Evolutionary conservation across 768 basidiomycete genomes (phyloP).

Genomic region (Hericium erinaceus): DNA sequence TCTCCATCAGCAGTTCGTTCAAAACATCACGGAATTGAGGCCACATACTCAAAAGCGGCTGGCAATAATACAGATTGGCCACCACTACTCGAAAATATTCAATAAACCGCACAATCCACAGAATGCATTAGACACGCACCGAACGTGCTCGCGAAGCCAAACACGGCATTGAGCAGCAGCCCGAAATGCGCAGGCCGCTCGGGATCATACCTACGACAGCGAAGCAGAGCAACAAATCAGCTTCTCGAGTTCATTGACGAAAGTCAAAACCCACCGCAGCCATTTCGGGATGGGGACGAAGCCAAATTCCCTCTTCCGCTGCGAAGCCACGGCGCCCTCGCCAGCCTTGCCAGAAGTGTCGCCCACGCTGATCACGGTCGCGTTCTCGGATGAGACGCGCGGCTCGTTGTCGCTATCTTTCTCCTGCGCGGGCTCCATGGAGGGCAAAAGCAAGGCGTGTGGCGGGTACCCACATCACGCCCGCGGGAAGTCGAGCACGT

Average conservation of each 20-base stretch:
- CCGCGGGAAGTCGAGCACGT: no score
- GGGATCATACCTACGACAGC: constrained; percentile 28
- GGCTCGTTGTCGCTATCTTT: no score
- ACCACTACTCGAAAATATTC: constrained; percentile 36
- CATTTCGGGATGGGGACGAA: constrained; percentile 37
- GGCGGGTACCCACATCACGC: no score
- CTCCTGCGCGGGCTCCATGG: no score
- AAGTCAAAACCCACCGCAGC: constrained; percentile 16
- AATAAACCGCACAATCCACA: constrained; percentile 3
- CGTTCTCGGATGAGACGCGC: no score
- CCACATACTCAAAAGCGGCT: constrained; percentile 62
- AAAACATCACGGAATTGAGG: constrained; percentile 4
- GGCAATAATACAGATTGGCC: constrained; percentile 78
- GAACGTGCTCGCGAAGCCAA: constrained; percentile 40
- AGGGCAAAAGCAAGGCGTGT: no score
- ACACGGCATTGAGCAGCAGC: constrained; percentile 31
- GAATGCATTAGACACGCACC: constrained; percentile 21
- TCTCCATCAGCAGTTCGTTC: background rate
- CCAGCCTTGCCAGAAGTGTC: no score
- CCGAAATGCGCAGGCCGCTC: constrained; percentile 27
- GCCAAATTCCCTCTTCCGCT: constrained; percentile 23
- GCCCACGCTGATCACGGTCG: no score
- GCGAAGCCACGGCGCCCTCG: no score
- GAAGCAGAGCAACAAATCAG: no score
- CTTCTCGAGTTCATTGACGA: background rate